phyloP scores from a whole-genome alignment of 140 eudicot genomes.

The Senecio squalidus region DNA sequence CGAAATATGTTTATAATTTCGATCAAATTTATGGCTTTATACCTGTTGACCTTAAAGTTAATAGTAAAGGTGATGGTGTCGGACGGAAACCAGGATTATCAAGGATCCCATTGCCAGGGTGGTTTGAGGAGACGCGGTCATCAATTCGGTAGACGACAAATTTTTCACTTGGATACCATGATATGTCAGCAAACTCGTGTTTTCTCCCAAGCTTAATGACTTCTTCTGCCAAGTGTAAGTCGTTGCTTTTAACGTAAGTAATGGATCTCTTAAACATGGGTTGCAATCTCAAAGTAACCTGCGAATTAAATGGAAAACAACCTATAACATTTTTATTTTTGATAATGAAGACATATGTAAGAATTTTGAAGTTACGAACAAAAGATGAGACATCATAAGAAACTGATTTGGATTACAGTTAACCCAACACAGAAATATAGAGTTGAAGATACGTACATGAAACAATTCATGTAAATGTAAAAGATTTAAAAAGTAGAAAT shows the following conservation, averaged over 20 bases:
- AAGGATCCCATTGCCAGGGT: slow-evolving; percentile 52
- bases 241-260: slow-evolving; percentile 36
- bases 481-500: too few relatives aligned
- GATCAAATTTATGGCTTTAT: not conserved
- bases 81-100: slow-evolving; percentile 67
- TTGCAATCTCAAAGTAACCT: slow-evolving; percentile 69
- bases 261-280: slow-evolving; percentile 68
- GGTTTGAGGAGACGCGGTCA: slow-evolving; percentile 50
- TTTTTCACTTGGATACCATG: slow-evolving; percentile 71
- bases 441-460: too few relatives aligned
- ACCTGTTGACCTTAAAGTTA: slow-evolving; percentile 45
- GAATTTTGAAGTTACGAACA: too few relatives aligned
- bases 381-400: too few relatives aligned
- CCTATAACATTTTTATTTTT: too few relatives aligned
- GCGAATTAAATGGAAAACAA: too few relatives aligned
- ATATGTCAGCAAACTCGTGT: slow-evolving; percentile 74
- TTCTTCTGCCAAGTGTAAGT: slow-evolving; percentile 46
- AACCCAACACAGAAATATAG: too few relatives aligned
- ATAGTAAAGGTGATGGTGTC: slow-evolving; percentile 27
- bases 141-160: slow-evolving; percentile 53
- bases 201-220: slow-evolving; percentile 42
- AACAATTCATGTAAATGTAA: too few relatives aligned
- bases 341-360: too few relatives aligned
- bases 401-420: too few relatives aligned
- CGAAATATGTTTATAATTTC: too few relatives aligned